Evolutionary conservation across 1,139 yeast genomes (phyloP), one percentile per base, ranked within the genome.

Genomic region (Pichia sp.): DNA sequence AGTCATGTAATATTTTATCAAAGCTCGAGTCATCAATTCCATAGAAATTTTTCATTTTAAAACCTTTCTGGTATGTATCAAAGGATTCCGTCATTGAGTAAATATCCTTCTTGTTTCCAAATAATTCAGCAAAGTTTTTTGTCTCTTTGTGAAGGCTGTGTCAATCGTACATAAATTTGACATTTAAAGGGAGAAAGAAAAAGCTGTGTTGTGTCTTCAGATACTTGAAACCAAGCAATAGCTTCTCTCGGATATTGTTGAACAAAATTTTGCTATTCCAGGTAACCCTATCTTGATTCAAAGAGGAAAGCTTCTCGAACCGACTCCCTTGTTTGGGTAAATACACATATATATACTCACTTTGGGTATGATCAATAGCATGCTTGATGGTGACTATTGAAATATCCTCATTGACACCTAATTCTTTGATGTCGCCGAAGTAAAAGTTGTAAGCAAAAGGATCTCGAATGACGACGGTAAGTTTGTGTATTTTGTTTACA

Each of bases 101-200:
- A 19, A 59, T 46, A 37, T 60, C 58, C 3, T 42, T n/a, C 2
- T 55, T 46, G 25, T 50, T 50, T 4, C 48, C 41, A 41, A 60
- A 59, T 13, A 54, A n/a, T 4, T 48, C 31, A 6, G 58, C 34
- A 43, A 59, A 57, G 1, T 46, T 26, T 5, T 41, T 42, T 1
- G 60, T 56, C 31, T 59, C 63, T 6, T 23, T 31, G 16, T 51
- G 58, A 2, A 59, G 54, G 26, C 62, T 58, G 30, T 60, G 62
- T 25, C 60, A 49, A 3, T 56, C 55, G 47, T 51, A 54, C 5
- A 58, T 45, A 37, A 53, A 55, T 34, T 46, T 47, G 1, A 59
- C 30, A 9, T 50, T 42, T n/a, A 31, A 18, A 9, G 62, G 61
- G 2, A 53, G 36, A 19, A 45, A 53, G 3, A 23, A 5, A 19